These are phyloP conservation scores for Neofusicoccum sp. DNA, from an alignment of 2,329 filamentous ascomycete genomes.

Conservation along the genomic window DNA sequence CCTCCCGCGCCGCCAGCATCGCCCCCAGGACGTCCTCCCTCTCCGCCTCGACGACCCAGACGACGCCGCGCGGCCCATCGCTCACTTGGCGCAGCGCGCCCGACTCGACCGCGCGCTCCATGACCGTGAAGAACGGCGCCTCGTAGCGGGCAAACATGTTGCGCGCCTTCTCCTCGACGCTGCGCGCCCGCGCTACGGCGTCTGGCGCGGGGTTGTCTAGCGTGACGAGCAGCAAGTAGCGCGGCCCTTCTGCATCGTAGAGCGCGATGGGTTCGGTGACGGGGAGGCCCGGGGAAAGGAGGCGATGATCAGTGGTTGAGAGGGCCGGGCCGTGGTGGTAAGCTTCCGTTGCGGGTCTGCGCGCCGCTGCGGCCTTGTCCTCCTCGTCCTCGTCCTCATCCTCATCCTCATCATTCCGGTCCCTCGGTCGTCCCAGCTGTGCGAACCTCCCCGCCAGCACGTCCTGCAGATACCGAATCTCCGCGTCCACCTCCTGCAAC, in stretches of 20 bases:
- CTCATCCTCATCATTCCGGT: not conserved
- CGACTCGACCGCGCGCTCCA: not conserved
- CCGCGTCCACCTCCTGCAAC: not conserved
- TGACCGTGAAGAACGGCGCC: not conserved
- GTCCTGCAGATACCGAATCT: not conserved
- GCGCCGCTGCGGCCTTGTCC: not conserved
- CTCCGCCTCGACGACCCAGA: constrained; percentile 9
- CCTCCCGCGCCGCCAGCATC: constrained; percentile 4
- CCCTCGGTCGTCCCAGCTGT: not conserved
- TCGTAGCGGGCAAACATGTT: not conserved
- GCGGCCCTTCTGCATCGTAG: not conserved
- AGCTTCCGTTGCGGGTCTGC: not conserved
- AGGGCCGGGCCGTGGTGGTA: not conserved
- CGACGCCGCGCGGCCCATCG: constrained; percentile 15
- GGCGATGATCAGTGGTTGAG: not conserved
- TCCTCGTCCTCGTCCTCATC: not conserved
- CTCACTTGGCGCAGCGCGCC: not conserved
- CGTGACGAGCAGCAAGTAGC: constrained; percentile 6
- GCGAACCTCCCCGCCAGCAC: not conserved
- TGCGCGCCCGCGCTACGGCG: not conserved
- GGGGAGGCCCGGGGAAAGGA: not conserved
- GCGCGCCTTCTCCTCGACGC: not conserved
- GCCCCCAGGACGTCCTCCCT: constrained; percentile 18
- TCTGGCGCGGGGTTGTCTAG: constrained; percentile 8
- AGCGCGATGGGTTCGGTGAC: constrained; percentile 5